Evolutionary conservation across 305 asterid genomes (phyloP).

Genomic region (Rubia tinctorum): DNA sequence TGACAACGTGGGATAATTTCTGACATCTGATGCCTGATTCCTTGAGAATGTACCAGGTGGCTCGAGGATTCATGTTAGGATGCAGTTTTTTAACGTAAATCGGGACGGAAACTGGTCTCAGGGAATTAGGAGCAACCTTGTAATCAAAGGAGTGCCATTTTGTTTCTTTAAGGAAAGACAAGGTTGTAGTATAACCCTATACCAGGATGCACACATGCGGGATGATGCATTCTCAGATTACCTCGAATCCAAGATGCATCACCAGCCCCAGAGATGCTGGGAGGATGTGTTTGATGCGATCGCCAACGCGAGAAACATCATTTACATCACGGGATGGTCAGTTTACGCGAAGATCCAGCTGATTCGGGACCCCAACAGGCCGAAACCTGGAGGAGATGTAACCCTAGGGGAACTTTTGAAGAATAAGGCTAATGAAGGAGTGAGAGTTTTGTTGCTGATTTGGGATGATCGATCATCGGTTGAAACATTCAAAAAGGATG

Average conservation of each 20-base stretch:
- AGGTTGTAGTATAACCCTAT: constrained; percentile 59
- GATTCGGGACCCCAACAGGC: constrained; percentile 56
- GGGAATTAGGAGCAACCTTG: constrained; percentile 43
- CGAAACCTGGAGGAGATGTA: constrained; percentile 44
- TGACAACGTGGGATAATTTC: too few species aligned
- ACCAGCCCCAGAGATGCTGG: constrained; percentile 65
- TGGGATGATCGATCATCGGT: constrained; percentile 85
- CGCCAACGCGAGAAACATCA: constrained; percentile 50
- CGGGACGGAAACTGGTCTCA: constrained; percentile 61
- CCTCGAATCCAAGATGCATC: constrained; percentile 27
- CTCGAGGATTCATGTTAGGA: constrained; percentile 57
- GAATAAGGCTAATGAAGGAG: constrained; percentile 65
- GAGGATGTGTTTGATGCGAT: constrained; percentile 73
- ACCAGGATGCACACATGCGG: constrained; percentile 65
- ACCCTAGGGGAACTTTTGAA: constrained; percentile 68
- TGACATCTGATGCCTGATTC: too few species aligned
- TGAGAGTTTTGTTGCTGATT: constrained; percentile 63
- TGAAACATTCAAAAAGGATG: constrained; percentile 45
- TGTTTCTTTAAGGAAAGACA: constrained; percentile 65
- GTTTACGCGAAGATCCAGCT: constrained; percentile 53
- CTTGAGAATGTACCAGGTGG: constrained; percentile 25
- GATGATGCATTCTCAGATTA: constrained; percentile 38
- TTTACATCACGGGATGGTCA: constrained; percentile 87
- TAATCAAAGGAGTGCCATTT: constrained; percentile 53
- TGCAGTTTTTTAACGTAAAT: constrained; percentile 42